Conservation (phyloP, 2,329 filamentous ascomycete species). For the Thermomyces lanuginosus region DNA sequence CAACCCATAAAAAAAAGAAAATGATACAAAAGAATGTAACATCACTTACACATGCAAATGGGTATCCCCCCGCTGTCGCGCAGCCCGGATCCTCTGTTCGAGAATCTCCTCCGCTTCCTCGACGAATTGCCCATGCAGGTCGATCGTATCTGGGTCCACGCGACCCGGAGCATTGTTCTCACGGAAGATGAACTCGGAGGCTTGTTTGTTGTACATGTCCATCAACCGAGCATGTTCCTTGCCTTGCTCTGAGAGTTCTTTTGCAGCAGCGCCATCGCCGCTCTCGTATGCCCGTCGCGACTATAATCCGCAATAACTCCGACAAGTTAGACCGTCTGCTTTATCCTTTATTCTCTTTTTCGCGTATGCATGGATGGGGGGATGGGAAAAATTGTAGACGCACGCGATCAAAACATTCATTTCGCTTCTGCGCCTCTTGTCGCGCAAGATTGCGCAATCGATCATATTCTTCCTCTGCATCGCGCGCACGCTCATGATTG, state of each 20-base stretch:
- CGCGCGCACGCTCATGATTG: slow-evolving; percentile 50
- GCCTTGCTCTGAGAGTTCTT: slow-evolving; percentile 67
- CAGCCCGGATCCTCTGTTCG: slow-evolving; percentile 67
- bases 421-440: slow-evolving; percentile 62
- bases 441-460: slow-evolving; percentile 70
- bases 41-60: slow-evolving; percentile 61
- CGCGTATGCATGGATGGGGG: not conserved
- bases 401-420: slow-evolving; percentile 59
- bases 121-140: slow-evolving; percentile 86
- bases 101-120: slow-evolving; percentile 89
- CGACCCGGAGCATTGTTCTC: slow-evolving; percentile 73
- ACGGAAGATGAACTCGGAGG: slow-evolving; percentile 85
- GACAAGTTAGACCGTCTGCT: not conserved
- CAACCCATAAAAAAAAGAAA: not conserved
- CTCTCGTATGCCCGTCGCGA: slow-evolving; percentile 63
- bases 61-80: slow-evolving; percentile 53
- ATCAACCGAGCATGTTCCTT: slow-evolving; percentile 71
- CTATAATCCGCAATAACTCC: slow-evolving; percentile 24
- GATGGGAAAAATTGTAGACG: not conserved
- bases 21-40: not conserved
- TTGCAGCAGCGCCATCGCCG: slow-evolving; percentile 71
- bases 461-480: slow-evolving; percentile 72
- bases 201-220: slow-evolving; percentile 79
- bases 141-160: slow-evolving; percentile 67
- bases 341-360: not conserved